phyloP scores from a whole-genome alignment of 495 filamentous ascomycete species.

The Talaromyces stipitatus region DNA sequence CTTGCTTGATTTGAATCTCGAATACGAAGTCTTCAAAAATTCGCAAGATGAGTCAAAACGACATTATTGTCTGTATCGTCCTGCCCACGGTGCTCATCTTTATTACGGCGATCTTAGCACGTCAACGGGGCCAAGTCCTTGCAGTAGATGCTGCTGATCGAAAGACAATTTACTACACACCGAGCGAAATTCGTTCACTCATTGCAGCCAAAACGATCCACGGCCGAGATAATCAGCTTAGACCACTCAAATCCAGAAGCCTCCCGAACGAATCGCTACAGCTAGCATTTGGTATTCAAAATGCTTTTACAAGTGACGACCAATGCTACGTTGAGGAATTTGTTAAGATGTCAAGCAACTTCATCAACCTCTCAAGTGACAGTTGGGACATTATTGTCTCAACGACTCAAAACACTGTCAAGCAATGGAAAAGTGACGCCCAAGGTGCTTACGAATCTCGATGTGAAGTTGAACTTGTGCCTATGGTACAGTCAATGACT shows the following conservation, averaged over 20 bases:
- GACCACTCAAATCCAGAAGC: conserved; percentile 24
- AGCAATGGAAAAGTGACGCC: not conserved
- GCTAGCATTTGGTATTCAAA: conserved; percentile 49
- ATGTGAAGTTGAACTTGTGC: no score
- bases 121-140: no score
- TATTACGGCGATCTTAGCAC: no score
- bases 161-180: not conserved
- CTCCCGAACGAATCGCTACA: conserved; percentile 43
- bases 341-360: conserved; percentile 13
- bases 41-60: no score
- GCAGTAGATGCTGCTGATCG: no score
- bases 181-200: not conserved
- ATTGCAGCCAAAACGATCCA: not conserved
- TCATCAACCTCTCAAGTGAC: conserved; percentile 16
- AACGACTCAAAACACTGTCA: conserved; percentile 6
- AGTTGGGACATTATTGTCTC: conserved; percentile 24
- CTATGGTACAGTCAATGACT: no score
- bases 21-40: no score
- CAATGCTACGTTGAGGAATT: conserved; percentile 28
- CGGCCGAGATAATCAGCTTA: conserved; percentile 5
- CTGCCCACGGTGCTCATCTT: no score
- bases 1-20: no score
- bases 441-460: no score
- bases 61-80: no score
- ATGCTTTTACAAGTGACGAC: conserved; percentile 52